Percentiles rank a stretch among this genome's conserved stretches.
These are phyloP conservation scores for Calonectria hongkongensis DNA, from an alignment of 2,329 filamentous ascomycete species.

Conservation along the genomic window DNA sequence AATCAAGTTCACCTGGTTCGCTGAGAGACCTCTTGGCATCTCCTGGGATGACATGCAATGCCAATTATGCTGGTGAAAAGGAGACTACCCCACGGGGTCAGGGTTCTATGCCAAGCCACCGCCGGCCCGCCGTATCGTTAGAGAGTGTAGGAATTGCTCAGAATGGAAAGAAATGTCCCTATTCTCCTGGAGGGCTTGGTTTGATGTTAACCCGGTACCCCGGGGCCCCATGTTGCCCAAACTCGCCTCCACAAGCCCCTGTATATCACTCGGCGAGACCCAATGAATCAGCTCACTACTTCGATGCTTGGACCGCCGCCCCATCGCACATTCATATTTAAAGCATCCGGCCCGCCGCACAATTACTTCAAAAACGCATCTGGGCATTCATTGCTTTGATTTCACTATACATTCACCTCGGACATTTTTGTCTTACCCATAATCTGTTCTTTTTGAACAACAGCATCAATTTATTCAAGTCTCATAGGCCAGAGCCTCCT, in stretches of 20 bases:
- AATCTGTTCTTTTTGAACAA: neutral
- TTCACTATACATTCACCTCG: neutral
- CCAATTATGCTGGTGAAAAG: constrained; percentile 22
- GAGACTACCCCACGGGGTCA: constrained; percentile 25
- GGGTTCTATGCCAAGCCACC: constrained; percentile 16
- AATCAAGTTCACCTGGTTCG: constrained; percentile 5
- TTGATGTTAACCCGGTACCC: neutral
- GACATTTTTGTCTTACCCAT: neutral
- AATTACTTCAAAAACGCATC: neutral
- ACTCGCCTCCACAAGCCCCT: constrained; percentile 19
- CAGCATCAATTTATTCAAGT: constrained; percentile 1
- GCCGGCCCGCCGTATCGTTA: constrained; percentile 1
- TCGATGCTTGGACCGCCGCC: neutral
- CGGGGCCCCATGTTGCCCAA: constrained; percentile 19
- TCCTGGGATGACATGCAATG: constrained; percentile 17
- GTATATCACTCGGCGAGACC: neutral
- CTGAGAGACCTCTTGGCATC: neutral
- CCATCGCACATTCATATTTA: constrained; percentile 21
- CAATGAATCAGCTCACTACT: constrained; percentile 15
- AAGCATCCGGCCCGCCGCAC: constrained; percentile 13
- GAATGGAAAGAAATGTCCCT: constrained; percentile 10
- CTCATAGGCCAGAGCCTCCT: neutral
- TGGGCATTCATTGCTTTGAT: neutral
- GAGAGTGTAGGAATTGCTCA: neutral
- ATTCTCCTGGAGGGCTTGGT: neutral